A percentile compares a stretch with the other conserved stretches of the same genome.
Conservation (phyloP, 169 alveolate species). For the Cryptosporidium canis region DNA sequence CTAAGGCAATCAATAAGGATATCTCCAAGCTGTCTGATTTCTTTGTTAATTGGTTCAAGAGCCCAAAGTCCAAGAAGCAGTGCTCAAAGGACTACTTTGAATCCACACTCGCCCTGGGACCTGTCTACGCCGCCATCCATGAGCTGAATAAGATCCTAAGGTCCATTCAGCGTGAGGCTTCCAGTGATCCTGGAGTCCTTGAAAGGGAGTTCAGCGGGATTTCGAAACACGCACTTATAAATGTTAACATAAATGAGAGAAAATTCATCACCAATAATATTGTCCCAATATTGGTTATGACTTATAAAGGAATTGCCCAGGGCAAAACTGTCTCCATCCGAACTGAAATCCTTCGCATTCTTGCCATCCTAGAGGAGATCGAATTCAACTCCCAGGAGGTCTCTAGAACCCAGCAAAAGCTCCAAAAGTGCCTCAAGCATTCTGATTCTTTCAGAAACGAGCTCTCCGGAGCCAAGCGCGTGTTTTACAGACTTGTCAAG, state of each 20-base stretch:
- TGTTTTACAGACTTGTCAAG: conserved; percentile 13
- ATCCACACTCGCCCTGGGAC: not conserved
- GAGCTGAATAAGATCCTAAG: not conserved
- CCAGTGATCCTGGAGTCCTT: not conserved
- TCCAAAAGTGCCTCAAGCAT: not conserved
- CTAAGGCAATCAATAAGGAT: not conserved
- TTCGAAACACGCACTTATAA: not conserved
- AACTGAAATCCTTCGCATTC: not conserved
- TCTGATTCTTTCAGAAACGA: not conserved
- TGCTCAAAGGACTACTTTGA: conserved; percentile 2
- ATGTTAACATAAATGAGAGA: not conserved
- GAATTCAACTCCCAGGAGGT: conserved; percentile 32
- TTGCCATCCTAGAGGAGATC: conserved; percentile 62
- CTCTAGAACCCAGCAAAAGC: not conserved
- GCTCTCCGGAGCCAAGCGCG: not conserved
- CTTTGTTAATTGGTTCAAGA: conserved; percentile 29
- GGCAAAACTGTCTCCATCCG: not conserved
- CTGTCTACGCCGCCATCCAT: conserved; percentile 33
- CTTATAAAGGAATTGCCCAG: not conserved
- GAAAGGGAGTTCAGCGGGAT: conserved; percentile 9
- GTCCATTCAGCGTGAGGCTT: not conserved
- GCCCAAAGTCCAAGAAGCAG: conserved; percentile 5
- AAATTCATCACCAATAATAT: not conserved
- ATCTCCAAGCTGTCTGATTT: not conserved
- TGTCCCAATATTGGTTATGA: conserved; percentile 10